phyloP scores from a whole-genome alignment of 352 stramenopile genomes.

The Aphanomyces euteiches region DNA sequence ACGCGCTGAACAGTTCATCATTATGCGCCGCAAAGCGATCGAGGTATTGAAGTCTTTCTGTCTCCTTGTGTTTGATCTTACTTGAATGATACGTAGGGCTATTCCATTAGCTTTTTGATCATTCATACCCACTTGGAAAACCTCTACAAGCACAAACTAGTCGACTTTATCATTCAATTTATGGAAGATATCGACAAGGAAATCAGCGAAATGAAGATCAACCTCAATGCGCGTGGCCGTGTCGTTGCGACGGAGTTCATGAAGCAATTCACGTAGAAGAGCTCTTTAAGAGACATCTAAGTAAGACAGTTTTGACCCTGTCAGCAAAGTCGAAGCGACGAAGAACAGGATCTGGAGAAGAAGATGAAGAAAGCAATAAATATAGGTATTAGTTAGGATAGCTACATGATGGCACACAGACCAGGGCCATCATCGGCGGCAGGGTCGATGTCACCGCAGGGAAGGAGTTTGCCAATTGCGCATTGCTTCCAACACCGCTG shows the following conservation, averaged over 20 bases:
- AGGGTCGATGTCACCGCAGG: conserved; percentile 46
- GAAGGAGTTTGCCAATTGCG: conserved; percentile 70
- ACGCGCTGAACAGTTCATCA: conserved; percentile 92
- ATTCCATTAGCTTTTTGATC: conserved; percentile 95
- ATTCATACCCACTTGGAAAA: conserved; percentile 92
- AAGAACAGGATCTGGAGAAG: too few species aligned
- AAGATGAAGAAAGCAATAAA: conserved; percentile 18
- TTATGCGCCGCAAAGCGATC: conserved; percentile 90
- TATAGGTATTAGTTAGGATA: background rate
- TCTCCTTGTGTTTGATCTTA: background rate
- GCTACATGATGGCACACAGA: conserved; percentile 71
- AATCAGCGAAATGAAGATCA: conserved; percentile 97
- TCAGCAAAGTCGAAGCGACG: too few species aligned
- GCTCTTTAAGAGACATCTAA: too few species aligned
- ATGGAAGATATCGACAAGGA: conserved; percentile 98
- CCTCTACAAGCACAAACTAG: conserved; percentile 96
- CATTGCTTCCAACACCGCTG: conserved; percentile 76
- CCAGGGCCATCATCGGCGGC: conserved; percentile 28
- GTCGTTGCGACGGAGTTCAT: conserved; percentile 94
- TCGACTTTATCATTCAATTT: conserved; percentile 97
- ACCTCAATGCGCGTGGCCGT: conserved; percentile 89
- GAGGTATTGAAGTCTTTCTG: conserved; percentile 38
- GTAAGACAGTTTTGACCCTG: too few species aligned
- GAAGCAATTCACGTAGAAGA: conserved; percentile 81
- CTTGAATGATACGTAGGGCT: conserved; percentile 52